Evolutionary conservation across 1,284 basidiomycete species (phyloP).

Genomic region (Trametes pubescens): DNA sequence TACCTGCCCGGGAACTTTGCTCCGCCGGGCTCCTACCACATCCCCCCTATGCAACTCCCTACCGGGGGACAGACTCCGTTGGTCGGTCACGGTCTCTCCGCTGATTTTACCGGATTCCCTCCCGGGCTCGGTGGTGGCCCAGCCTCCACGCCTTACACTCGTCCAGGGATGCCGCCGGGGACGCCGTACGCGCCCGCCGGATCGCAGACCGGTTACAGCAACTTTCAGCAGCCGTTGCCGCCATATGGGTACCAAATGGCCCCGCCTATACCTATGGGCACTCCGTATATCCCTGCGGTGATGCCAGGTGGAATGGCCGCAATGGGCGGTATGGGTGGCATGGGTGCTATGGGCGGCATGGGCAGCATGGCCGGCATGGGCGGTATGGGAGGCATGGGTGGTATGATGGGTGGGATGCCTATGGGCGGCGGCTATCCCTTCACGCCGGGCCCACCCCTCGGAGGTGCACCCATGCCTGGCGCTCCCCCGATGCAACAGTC

Average conservation of each 20-base stretch:
- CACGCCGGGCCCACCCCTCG: constrained; percentile 23
- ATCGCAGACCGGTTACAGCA: constrained; percentile 32
- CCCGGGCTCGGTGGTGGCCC: constrained; percentile 16
- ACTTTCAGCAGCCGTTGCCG: constrained; percentile 36
- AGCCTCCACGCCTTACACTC: constrained; percentile 27
- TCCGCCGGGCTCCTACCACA: constrained; percentile 43
- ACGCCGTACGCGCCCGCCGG: constrained; percentile 33
- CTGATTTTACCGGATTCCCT: constrained; percentile 42
- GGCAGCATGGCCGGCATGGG: constrained; percentile 9
- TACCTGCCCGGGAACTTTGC: constrained; percentile 21
- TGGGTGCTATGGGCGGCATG: constrained; percentile 12
- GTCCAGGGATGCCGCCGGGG: constrained; percentile 22
- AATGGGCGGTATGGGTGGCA: constrained; percentile 16
- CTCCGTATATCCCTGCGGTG: constrained; percentile 23
- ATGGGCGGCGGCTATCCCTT: constrained; percentile 18
- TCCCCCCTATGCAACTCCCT: constrained; percentile 40
- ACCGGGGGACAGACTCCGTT: constrained; percentile 34
- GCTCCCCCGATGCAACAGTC: constrained; percentile 10
- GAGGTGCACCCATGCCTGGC: constrained; percentile 25
- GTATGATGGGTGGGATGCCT: constrained; percentile 18
- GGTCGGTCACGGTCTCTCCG: constrained; percentile 35
- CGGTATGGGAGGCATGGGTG: constrained; percentile 19
- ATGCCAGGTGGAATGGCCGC: constrained; percentile 18
- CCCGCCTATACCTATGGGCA: constrained; percentile 21
- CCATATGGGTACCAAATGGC: constrained; percentile 21